A percentile compares a stretch with the other conserved stretches of the same genome.
These are phyloP conservation scores for Podospora comata DNA, from an alignment of 495 filamentous ascomycete genomes.

Conservation along the genomic window DNA sequence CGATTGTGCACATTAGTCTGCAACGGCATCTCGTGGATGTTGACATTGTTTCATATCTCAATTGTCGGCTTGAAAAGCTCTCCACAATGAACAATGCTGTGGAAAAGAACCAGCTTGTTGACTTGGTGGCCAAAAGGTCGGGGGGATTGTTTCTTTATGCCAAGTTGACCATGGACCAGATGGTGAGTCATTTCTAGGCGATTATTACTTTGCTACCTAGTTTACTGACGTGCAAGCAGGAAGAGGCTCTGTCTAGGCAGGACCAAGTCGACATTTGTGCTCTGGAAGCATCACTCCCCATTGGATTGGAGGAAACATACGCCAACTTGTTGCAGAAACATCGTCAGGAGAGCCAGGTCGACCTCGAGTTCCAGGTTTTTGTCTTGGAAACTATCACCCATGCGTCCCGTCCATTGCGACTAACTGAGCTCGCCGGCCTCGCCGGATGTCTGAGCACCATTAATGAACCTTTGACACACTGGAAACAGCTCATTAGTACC, in stretches of 20 bases:
- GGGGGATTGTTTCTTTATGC: slow-evolving; percentile 44
- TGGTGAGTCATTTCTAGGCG: slow-evolving; percentile 36
- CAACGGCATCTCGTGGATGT: slow-evolving; percentile 34
- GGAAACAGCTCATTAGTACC: slow-evolving; percentile 14
- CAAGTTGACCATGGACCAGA: slow-evolving; percentile 31
- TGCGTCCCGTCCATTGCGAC: slow-evolving; percentile 46
- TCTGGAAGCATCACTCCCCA: slow-evolving; percentile 31
- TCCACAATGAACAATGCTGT: slow-evolving; percentile 21
- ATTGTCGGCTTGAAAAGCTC: slow-evolving; percentile 22
- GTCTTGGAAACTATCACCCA: slow-evolving; percentile 44
- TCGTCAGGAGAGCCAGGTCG: slow-evolving; percentile 30
- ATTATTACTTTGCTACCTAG: background rate
- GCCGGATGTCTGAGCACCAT: slow-evolving; percentile 21
- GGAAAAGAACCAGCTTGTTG: slow-evolving; percentile 18
- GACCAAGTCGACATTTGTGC: slow-evolving; percentile 17
- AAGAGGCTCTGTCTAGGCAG: background rate
- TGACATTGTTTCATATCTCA: slow-evolving; percentile 27
- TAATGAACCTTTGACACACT: background rate
- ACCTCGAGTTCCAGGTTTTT: slow-evolving; percentile 38
- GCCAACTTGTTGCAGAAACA: slow-evolving; percentile 41
- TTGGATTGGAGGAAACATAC: slow-evolving; percentile 43
- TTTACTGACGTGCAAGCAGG: no score
- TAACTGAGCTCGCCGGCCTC: slow-evolving; percentile 44
- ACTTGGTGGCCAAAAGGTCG: slow-evolving; percentile 22
- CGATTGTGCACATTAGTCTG: slow-evolving; percentile 31